Conservation (phyloP, 345 rosid species). For the Citrus trifoliata region DNA sequence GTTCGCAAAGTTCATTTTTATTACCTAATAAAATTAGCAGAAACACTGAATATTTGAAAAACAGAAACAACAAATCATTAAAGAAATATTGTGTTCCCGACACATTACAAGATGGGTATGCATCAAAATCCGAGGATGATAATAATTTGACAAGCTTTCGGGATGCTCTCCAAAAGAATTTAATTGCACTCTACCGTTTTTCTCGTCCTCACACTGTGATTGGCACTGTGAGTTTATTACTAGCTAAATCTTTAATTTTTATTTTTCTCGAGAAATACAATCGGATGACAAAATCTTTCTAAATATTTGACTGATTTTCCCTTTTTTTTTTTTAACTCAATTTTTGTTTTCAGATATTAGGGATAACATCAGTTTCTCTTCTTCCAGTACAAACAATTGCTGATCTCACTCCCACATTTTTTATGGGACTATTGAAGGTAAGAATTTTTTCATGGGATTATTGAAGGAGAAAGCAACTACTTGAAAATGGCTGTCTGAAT, state of each 20-base stretch:
- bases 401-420: constrained; percentile 29
- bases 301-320: not conserved
- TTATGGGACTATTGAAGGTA: constrained; percentile 30
- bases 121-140: not conserved
- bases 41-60: not conserved
- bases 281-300: not conserved
- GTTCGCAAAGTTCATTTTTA: not conserved
- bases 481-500: not conserved
- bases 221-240: constrained; percentile 28
- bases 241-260: not conserved
- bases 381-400: constrained; percentile 21
- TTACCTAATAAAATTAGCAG: not conserved
- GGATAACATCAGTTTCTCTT: constrained; percentile 30
- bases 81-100: not conserved
- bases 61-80: not conserved
- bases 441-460: not conserved
- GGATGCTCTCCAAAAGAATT: not conserved
- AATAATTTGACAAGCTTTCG: not conserved
- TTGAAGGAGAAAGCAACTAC: not conserved
- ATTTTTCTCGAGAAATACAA: not conserved
- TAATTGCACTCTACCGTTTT: constrained; percentile 21
- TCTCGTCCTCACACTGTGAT: constrained; percentile 37
- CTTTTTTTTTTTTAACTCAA: too few relatives aligned
- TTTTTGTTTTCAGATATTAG: not conserved
- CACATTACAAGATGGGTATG: not conserved